Evolutionary conservation across 805 yeast genomes (phyloP).

Genomic region (Yarrowia keelungensis): DNA sequence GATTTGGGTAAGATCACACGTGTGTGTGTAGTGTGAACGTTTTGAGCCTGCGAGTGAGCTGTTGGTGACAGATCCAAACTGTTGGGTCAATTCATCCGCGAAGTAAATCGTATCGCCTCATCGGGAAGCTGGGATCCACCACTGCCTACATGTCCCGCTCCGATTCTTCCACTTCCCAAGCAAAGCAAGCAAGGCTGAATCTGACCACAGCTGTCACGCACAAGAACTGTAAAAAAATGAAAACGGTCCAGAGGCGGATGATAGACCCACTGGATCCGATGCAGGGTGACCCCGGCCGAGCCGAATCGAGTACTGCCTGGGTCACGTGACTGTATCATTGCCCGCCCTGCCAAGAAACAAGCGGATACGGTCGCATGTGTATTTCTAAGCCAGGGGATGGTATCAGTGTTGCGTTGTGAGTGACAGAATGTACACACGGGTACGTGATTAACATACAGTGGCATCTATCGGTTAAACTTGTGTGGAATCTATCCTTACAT

Average conservation of each 20-base stretch:
- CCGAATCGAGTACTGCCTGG: conserved; percentile 4
- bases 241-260: conserved; percentile 35
- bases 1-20: neutral
- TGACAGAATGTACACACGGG: neutral
- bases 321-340: neutral
- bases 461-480: conserved; percentile 3
- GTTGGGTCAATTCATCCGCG: too few relatives aligned
- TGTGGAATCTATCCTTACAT: neutral
- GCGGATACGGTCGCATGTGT: conserved; percentile 13
- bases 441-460: too few relatives aligned
- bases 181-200: conserved; percentile 30
- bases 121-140: neutral
- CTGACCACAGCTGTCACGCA: conserved; percentile 17
- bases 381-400: neutral
- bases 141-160: conserved; percentile 1
- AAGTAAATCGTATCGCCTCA: too few relatives aligned
- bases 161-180: conserved; percentile 13
- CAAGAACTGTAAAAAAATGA: neutral
- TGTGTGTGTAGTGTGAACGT: too few relatives aligned
- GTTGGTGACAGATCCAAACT: too few relatives aligned
- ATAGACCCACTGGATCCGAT: conserved; percentile 13
- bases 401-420: neutral
- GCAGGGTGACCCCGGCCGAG: conserved; percentile 24
- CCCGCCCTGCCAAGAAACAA: conserved; percentile 17
- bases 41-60: too few relatives aligned